phyloP scores from a whole-genome alignment of 805 yeast genomes.

The Starmerella floris region DNA sequence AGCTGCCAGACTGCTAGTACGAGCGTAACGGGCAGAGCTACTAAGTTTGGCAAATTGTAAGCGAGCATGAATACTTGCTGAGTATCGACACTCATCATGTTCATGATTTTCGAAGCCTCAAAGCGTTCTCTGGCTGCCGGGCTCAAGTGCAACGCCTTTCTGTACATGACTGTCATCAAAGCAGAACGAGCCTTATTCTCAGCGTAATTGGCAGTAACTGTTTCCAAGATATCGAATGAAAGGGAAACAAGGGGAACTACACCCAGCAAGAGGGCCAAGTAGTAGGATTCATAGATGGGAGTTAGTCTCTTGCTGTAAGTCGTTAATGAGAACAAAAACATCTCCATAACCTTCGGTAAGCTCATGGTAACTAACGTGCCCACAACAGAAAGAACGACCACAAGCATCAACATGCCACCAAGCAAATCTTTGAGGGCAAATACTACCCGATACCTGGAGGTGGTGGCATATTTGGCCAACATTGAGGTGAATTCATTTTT shows the following conservation, averaged over 20 bases:
- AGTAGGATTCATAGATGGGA: slow-evolving; percentile 16
- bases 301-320: slow-evolving; percentile 7
- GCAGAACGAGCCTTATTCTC: slow-evolving; percentile 26
- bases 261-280: slow-evolving; percentile 18
- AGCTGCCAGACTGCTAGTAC: slow-evolving; percentile 58
- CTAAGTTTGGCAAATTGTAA: slow-evolving; percentile 57
- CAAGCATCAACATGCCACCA: slow-evolving; percentile 1
- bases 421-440: slow-evolving; percentile 7
- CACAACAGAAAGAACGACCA: slow-evolving; percentile 10
- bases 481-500: slow-evolving; percentile 8
- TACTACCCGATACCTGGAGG: slow-evolving; percentile 14
- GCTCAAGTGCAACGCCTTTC: slow-evolving; percentile 56
- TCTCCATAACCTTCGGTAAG: slow-evolving; percentile 17
- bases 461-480: slow-evolving; percentile 2
- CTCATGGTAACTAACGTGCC: slow-evolving; percentile 11
- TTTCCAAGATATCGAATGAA: slow-evolving; percentile 14
- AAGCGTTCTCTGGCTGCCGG: slow-evolving; percentile 49
- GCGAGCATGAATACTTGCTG: slow-evolving; percentile 72
- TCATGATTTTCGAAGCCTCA: slow-evolving; percentile 83
- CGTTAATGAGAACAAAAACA: slow-evolving; percentile 17
- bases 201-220: slow-evolving; percentile 10
- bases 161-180: slow-evolving; percentile 49
- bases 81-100: slow-evolving; percentile 84
- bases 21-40: slow-evolving; percentile 88
- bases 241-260: slow-evolving; percentile 16